Evolutionary conservation across 1,284 basidiomycete species (phyloP).

Genomic region (Moesziomyces sp.): DNA sequence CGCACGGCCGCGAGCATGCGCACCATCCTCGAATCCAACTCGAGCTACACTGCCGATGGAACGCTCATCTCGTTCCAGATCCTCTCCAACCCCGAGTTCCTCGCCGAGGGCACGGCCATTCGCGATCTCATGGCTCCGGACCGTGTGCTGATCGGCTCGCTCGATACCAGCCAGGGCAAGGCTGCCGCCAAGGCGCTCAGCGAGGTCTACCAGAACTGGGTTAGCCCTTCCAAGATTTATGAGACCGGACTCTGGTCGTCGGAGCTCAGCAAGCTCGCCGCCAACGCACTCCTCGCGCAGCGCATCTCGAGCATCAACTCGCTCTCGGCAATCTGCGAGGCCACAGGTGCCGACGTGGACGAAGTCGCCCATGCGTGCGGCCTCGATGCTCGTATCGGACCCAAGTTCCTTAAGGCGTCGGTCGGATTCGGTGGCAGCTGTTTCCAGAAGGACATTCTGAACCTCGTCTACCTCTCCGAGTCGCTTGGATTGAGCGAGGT

Average conservation of each 20-base stretch:
- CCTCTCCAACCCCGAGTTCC: slow-evolving; percentile 98
- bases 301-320: slow-evolving; percentile 98
- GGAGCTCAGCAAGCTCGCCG: slow-evolving; percentile 96
- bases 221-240: slow-evolving; percentile 85
- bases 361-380: slow-evolving; percentile 96
- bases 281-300: slow-evolving; percentile 95
- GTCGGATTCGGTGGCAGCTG: slow-evolving; percentile 98
- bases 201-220: slow-evolving; percentile 93
- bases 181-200: slow-evolving; percentile 81
- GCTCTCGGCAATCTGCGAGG: slow-evolving; percentile 97
- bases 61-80: slow-evolving; percentile 93
- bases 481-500: slow-evolving; percentile 93
- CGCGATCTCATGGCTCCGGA: slow-evolving; percentile 87
- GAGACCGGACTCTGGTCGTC: slow-evolving; percentile 98
- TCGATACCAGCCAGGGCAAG: slow-evolving; percentile 85
- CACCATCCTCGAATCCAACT: slow-evolving; percentile 97
- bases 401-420: slow-evolving; percentile 93
- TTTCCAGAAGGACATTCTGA: slow-evolving; percentile 91
- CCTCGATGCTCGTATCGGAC: slow-evolving; percentile 89
- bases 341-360: slow-evolving; percentile 98
- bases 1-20: slow-evolving; percentile 98
- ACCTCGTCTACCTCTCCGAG: slow-evolving; percentile 92
- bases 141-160: slow-evolving; percentile 94
- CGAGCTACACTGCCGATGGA: slow-evolving; percentile 71
- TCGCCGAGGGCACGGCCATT: slow-evolving; percentile 97